Percentiles rank a stretch among this genome's conserved stretches.
These are phyloP conservation scores for Metschnikowia kofuensis DNA, from an alignment of 805 yeast genomes.

Conservation along the genomic window DNA sequence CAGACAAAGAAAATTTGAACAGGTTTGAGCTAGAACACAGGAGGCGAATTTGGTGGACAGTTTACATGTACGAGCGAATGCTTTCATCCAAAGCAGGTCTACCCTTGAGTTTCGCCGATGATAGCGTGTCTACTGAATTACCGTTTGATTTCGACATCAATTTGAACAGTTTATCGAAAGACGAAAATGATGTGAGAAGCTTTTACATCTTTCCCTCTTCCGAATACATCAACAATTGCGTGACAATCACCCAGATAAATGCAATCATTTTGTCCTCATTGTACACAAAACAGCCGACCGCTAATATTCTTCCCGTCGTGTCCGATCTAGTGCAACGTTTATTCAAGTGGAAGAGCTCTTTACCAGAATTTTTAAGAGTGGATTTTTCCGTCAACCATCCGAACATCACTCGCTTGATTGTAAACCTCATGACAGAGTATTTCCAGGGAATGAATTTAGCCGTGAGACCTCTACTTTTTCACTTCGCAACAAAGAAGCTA, in stretches of 20 bases:
- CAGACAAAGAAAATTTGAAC: constrained; percentile 58
- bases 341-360: constrained; percentile 61
- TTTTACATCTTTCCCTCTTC: constrained; percentile 77
- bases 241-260: constrained; percentile 73
- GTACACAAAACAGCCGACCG: constrained; percentile 72
- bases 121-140: constrained; percentile 73
- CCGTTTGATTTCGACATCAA: constrained; percentile 72
- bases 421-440: constrained; percentile 77
- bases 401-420: constrained; percentile 60
- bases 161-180: constrained; percentile 31
- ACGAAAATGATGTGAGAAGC: constrained; percentile 52
- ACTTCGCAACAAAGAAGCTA: constrained; percentile 67
- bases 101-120: constrained; percentile 76
- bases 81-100: constrained; percentile 78
- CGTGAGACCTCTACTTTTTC: constrained; percentile 72
- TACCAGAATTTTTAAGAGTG: constrained; percentile 63
- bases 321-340: constrained; percentile 66
- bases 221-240: constrained; percentile 72
- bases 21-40: constrained; percentile 54
- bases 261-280: constrained; percentile 67
- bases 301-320: constrained; percentile 72
- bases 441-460: constrained; percentile 81
- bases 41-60: constrained; percentile 49
- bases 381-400: constrained; percentile 56
- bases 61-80: constrained; percentile 62